Evolutionary conservation across 495 filamentous ascomycete species (phyloP).

Genomic region (Daldinia bambusicola): DNA sequence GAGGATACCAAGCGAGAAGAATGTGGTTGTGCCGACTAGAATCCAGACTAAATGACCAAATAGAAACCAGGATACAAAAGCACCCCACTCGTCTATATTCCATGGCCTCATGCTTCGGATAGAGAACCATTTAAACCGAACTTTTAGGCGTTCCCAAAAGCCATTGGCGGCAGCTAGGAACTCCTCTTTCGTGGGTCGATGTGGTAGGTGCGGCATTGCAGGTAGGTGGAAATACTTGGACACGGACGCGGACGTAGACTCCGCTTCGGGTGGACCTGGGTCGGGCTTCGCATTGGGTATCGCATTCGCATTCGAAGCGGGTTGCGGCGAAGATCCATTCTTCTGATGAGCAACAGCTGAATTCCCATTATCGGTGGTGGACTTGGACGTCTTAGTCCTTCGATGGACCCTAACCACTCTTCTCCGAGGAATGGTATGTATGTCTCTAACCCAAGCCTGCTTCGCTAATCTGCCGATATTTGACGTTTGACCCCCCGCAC

Average conservation of each 20-base stretch:
- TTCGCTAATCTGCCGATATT: conserved; percentile 53
- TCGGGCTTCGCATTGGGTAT: conserved; percentile 28
- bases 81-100: conserved; percentile 93
- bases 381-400: conserved; percentile 56
- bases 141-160: conserved; percentile 89
- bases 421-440: conserved; percentile 44
- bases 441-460: conserved; percentile 48
- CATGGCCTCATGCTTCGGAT: conserved; percentile 95
- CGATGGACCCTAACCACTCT: conserved; percentile 40
- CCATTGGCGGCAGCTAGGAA: conserved; percentile 90
- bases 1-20: conserved; percentile 90
- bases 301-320: conserved; percentile 6
- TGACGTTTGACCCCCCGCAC: conserved; percentile 45
- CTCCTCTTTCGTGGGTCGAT: conserved; percentile 93
- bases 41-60: conserved; percentile 95
- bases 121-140: conserved; percentile 97
- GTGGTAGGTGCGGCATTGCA: conserved; percentile 71
- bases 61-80: conserved; percentile 94
- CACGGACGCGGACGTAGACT: conserved; percentile 53
- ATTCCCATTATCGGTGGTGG: conserved; percentile 23
- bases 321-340: conserved; percentile 16
- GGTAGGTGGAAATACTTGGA: conserved; percentile 72
- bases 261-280: conserved; percentile 42
- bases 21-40: conserved; percentile 93
- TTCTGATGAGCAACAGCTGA: conserved; percentile 33